Base-by-base conservation (phyloP, 192 early-diverging fungal genomes). In the Umbelopsis isabellina region DNA sequence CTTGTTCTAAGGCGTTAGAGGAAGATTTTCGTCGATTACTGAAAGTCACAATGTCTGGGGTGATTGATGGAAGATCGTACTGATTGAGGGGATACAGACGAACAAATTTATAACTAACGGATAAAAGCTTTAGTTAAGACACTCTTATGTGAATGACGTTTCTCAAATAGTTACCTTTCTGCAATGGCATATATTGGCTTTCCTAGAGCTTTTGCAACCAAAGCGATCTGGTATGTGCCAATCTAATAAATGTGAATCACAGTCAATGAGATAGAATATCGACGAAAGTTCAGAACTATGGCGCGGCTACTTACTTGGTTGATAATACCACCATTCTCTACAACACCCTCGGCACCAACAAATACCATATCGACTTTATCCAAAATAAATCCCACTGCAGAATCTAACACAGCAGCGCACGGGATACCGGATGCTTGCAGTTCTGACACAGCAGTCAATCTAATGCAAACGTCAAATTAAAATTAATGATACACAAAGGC, bases 271-370 rank as follows among this genome's bases (percentile, higher is more conserved):
- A 4, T 0, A 46, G 22, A 1, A 22, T 37, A 21, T 46, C 21
- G 7, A 46, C 25, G 22, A 22, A 67, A 33, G 6, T n/a, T 73
- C 8, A 27, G 13, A 23, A 1, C 27, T 16, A 25, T 23, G 41
- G n/a, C 41, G 0, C 3, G 23, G 20, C 10, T 18, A 50, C 58
- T 47, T 74, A 87, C 88, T 73, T 94, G 90, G 80, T 99, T 99
- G 78, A 99, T 94, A 45, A 99, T 74, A 0, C 98, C 98, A 25
- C 98, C 98, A 76, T 95, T 99, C 79, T 97, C 94, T 1, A 96
- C 95, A 7, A 99, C 96, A 37, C 95, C 98, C 80, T 99, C 98
- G 10, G 98, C 98, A 20, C 98, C 98, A 30, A 95, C 96, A 72
- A 99, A 85, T 18, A 98, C 93, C 86, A 97, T 86, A 73, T 99